Conservation (phyloP, 441 rosid species). For the Pelargonium citronellum region DNA sequence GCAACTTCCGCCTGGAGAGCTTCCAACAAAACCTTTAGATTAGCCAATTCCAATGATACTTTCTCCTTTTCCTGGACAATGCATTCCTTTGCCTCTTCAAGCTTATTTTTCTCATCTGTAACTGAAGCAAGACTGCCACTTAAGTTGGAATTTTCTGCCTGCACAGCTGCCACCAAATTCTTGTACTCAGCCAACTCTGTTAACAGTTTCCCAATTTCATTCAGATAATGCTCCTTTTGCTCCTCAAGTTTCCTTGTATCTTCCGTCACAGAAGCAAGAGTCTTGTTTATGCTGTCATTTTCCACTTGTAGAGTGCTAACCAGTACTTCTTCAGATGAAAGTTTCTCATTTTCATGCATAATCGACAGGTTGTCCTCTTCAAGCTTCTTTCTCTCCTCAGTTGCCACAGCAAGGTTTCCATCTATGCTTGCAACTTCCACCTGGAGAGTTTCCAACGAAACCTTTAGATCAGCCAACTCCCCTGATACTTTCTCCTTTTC, state of each 20-base stretch:
- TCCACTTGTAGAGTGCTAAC: constrained; percentile 26
- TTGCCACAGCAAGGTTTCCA: constrained; percentile 34
- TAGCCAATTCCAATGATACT: constrained; percentile 34
- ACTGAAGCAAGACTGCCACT: constrained; percentile 39
- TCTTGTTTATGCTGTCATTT: constrained; percentile 44
- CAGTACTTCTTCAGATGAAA: constrained; percentile 41
- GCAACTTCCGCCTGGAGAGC: constrained; percentile 41
- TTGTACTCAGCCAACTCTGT: constrained; percentile 56
- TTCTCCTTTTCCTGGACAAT: constrained; percentile 39
- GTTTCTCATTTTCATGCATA: constrained; percentile 46
- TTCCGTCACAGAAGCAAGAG: constrained; percentile 43
- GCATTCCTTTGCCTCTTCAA: constrained; percentile 53
- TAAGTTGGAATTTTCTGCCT: constrained; percentile 41
- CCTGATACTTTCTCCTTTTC: constrained; percentile 31
- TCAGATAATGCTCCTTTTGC: constrained; percentile 35
- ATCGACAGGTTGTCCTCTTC: constrained; percentile 43
- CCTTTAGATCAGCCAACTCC: constrained; percentile 39
- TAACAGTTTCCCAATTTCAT: constrained; percentile 51
- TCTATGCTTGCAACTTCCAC: constrained; percentile 42
- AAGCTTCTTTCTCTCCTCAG: constrained; percentile 43
- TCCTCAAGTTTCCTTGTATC: constrained; percentile 46
- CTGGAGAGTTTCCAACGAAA: constrained; percentile 34
- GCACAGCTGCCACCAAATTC: constrained; percentile 47
- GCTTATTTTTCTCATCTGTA: constrained; percentile 41
- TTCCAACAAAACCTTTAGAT: constrained; percentile 34